phyloP scores from a whole-genome alignment of 2,329 filamentous ascomycete species.

The Akanthomyces uredinophilus region DNA sequence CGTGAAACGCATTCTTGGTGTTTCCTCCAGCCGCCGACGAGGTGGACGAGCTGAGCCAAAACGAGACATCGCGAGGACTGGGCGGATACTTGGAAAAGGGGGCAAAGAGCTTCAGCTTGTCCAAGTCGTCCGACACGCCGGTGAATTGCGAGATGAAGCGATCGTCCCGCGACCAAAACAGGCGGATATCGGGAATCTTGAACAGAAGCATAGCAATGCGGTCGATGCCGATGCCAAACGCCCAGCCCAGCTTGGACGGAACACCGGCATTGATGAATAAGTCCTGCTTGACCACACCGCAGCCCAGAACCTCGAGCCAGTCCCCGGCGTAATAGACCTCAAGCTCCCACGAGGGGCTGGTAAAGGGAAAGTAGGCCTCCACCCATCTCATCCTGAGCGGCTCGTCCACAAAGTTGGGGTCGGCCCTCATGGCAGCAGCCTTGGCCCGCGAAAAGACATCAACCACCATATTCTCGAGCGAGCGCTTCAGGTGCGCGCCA shows the following conservation, averaged over 20 bases:
- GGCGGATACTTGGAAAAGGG: slow-evolving; percentile 90
- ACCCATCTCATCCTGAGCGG: slow-evolving; percentile 88
- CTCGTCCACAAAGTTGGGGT: slow-evolving; percentile 52
- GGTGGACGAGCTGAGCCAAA: slow-evolving; percentile 62
- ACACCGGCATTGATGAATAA: slow-evolving; percentile 74
- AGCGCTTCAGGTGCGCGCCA: slow-evolving; percentile 78
- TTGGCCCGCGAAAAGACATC: slow-evolving; percentile 80
- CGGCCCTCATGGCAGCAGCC: slow-evolving; percentile 52
- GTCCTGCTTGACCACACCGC: slow-evolving; percentile 79
- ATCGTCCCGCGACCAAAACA: slow-evolving; percentile 87
- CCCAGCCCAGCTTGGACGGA: slow-evolving; percentile 78
- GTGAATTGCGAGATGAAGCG: slow-evolving; percentile 85
- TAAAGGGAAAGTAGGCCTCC: slow-evolving; percentile 97
- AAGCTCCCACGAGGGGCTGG: slow-evolving; percentile 89
- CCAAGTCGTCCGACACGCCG: slow-evolving; percentile 49
- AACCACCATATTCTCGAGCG: slow-evolving; percentile 82
- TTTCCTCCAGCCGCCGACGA: slow-evolving; percentile 44
- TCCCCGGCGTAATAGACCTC: slow-evolving; percentile 92
- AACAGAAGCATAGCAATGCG: slow-evolving; percentile 97
- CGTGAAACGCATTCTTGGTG: slow-evolving; percentile 60
- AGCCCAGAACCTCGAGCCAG: slow-evolving; percentile 96
- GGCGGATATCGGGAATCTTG: slow-evolving; percentile 88
- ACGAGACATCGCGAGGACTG: slow-evolving; percentile 88
- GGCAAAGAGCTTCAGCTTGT: slow-evolving; percentile 58
- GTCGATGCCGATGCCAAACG: slow-evolving; percentile 90